phyloP scores from a whole-genome alignment of 2,329 filamentous ascomycete species.

The Chalaropsis thielavioides region DNA sequence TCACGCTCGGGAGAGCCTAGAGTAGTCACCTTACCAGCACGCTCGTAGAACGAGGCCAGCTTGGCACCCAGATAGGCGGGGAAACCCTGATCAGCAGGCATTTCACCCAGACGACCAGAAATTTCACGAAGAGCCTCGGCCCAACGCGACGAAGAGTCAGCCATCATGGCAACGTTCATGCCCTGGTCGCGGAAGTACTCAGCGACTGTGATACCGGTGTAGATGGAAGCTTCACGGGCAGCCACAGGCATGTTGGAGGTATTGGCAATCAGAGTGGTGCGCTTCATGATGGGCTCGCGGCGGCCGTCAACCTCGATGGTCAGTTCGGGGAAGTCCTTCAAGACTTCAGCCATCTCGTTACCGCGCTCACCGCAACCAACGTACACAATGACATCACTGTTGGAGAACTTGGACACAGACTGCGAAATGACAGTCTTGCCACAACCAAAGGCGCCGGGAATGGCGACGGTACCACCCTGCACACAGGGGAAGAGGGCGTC shows the following conservation, averaged over 20 bases:
- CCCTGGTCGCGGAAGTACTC: conserved; percentile 98
- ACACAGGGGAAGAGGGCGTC: conserved; percentile 94
- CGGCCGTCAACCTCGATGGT: conserved; percentile 88
- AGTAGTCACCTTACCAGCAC: conserved; percentile 73
- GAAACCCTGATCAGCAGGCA: conserved; percentile 99
- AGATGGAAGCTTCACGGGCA: conserved; percentile 95
- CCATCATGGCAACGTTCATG: conserved; percentile 99
- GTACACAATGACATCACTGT: conserved; percentile 97
- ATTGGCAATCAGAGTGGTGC: conserved; percentile 94
- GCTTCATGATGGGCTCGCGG: conserved; percentile 99
- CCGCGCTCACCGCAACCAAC: conserved; percentile 85
- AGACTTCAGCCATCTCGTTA: conserved; percentile 98
- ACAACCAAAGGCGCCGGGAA: conserved; percentile 94
- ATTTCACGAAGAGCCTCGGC: conserved; percentile 97
- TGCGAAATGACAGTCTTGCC: conserved; percentile 99
- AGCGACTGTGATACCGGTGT: conserved; percentile 85
- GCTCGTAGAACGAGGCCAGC: conserved; percentile 97
- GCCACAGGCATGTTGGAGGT: conserved; percentile 99
- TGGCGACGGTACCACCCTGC: conserved; percentile 93
- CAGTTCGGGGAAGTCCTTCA: conserved; percentile 99
- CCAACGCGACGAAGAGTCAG: conserved; percentile 95
- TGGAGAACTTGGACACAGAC: conserved; percentile 98
- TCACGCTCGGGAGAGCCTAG: conserved; percentile 78
- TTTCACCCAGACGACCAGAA: conserved; percentile 95
- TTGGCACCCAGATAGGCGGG: conserved; percentile 94